phyloP scores from a whole-genome alignment of 768 basidiomycete genomes.

The Rhodotorula taiwanensis region DNA sequence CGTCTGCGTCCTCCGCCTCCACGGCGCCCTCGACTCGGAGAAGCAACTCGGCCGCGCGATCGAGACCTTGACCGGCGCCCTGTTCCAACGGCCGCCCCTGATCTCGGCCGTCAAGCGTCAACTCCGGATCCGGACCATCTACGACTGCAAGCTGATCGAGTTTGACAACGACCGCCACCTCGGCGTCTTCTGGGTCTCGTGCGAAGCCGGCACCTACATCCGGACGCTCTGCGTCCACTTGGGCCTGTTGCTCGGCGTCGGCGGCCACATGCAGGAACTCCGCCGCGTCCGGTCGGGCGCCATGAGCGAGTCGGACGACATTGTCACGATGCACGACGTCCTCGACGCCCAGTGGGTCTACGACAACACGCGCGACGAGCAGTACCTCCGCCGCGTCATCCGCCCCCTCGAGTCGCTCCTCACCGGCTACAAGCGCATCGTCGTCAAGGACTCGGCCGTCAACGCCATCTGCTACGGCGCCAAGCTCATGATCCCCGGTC shows the following conservation, averaged over 20 bases:
- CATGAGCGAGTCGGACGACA: slow-evolving; percentile 94
- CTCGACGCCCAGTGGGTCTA: slow-evolving; percentile 98
- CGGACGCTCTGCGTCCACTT: slow-evolving; percentile 96
- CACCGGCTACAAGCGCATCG: slow-evolving; percentile 94
- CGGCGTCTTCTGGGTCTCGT: slow-evolving; percentile 96
- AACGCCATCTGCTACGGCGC: slow-evolving; percentile 99
- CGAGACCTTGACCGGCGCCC: slow-evolving; percentile 92
- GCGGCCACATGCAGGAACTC: slow-evolving; percentile 99
- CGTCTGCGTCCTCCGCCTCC: slow-evolving; percentile 89
- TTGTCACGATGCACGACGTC: slow-evolving; percentile 99
- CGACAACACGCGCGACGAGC: slow-evolving; percentile 94
- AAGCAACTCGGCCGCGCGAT: slow-evolving; percentile 83
- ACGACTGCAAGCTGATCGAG: slow-evolving; percentile 90
- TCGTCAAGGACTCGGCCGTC: slow-evolving; percentile 97
- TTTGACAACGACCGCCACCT: slow-evolving; percentile 96
- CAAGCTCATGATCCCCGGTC: slow-evolving; percentile 98
- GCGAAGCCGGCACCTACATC: slow-evolving; percentile 77
- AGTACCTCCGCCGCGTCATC: slow-evolving; percentile 90
- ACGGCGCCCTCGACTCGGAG: slow-evolving; percentile 71
- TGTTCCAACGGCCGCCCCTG: slow-evolving; percentile 97
- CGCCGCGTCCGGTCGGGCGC: slow-evolving; percentile 90
- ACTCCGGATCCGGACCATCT: slow-evolving; percentile 91
- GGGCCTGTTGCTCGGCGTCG: slow-evolving; percentile 86
- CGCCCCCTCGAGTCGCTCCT: slow-evolving; percentile 89
- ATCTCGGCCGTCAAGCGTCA: slow-evolving; percentile 99